Conservation (phyloP, 1,284 basidiomycete species). For the Austropuccinia psidii region DNA sequence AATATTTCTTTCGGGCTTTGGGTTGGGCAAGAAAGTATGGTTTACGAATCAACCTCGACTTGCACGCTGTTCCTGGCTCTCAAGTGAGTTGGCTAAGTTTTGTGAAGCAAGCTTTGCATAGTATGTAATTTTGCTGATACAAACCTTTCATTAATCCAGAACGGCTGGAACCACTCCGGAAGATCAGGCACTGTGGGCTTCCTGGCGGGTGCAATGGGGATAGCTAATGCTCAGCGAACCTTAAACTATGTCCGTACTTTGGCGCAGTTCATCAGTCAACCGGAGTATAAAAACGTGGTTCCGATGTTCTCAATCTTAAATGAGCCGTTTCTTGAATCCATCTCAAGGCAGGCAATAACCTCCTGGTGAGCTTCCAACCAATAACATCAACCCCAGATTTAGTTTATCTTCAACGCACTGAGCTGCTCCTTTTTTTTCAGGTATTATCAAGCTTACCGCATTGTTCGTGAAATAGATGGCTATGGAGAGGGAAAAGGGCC, state of each 20-base stretch:
- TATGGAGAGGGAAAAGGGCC: constrained; percentile 71
- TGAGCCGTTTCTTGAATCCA: constrained; percentile 40
- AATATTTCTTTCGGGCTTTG: constrained; percentile 45
- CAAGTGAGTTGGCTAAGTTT: constrained; percentile 49
- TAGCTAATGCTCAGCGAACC: constrained; percentile 46
- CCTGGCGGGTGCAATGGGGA: constrained; percentile 63
- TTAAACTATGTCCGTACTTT: constrained; percentile 46
- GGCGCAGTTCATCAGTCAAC: constrained; percentile 46
- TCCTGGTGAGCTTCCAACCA: constrained; percentile 18
- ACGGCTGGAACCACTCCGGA: constrained; percentile 58
- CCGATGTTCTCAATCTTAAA: constrained; percentile 46
- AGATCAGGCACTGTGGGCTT: constrained; percentile 48
- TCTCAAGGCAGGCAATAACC: constrained; percentile 5
- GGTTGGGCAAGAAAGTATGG: constrained; percentile 43
- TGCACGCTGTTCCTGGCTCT: constrained; percentile 46
- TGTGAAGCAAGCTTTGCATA: too few species aligned
- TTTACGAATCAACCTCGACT: constrained; percentile 42
- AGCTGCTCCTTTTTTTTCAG: too few species aligned
- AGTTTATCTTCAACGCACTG: neutral
- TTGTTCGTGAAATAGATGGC: constrained; percentile 72
- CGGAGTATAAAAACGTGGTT: constrained; percentile 43
- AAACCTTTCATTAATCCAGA: constrained; percentile 45
- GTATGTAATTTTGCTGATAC: neutral
- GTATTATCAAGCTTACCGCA: constrained; percentile 68
- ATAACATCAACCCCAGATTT: neutral